phyloP scores from a whole-genome alignment of 2,329 filamentous ascomycete species.

The Cercospora berteroae region DNA sequence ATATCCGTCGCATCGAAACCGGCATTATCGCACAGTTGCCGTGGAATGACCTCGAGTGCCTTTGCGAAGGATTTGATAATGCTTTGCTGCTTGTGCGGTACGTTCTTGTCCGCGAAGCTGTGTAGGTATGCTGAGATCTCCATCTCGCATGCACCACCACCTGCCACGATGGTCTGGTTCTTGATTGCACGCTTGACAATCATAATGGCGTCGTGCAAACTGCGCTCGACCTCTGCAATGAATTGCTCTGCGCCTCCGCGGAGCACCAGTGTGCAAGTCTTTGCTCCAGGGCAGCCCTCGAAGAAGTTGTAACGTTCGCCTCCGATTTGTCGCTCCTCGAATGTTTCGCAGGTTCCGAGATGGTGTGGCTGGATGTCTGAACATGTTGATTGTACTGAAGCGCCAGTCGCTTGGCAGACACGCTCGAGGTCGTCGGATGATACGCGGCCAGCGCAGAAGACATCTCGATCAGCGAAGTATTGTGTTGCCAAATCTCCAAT shows the following conservation, averaged over 20 bases:
- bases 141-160: conserved; percentile 94
- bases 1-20: conserved; percentile 98
- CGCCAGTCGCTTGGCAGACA: conserved; percentile 90
- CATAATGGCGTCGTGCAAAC: conserved; percentile 98
- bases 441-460: conserved; percentile 97
- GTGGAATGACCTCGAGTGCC: conserved; percentile 91
- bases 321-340: conserved; percentile 96
- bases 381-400: conserved; percentile 90
- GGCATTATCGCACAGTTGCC: conserved; percentile 96
- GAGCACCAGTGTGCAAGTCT: conserved; percentile 94
- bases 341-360: conserved; percentile 82
- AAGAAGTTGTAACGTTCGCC: conserved; percentile 99
- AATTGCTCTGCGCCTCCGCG: conserved; percentile 98
- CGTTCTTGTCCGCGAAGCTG: conserved; percentile 85
- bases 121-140: conserved; percentile 93
- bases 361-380: conserved; percentile 83
- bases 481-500: conserved; percentile 97
- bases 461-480: conserved; percentile 89
- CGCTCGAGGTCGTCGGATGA: conserved; percentile 90
- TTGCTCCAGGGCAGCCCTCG: conserved; percentile 89
- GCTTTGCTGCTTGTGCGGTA: conserved; percentile 91
- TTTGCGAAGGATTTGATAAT: conserved; percentile 98
- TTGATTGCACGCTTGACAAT: conserved; percentile 97
- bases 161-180: conserved; percentile 91
- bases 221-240: conserved; percentile 97